Conservation (phyloP, 805 yeast genomes). For the Spathaspora arborariae region DNA sequence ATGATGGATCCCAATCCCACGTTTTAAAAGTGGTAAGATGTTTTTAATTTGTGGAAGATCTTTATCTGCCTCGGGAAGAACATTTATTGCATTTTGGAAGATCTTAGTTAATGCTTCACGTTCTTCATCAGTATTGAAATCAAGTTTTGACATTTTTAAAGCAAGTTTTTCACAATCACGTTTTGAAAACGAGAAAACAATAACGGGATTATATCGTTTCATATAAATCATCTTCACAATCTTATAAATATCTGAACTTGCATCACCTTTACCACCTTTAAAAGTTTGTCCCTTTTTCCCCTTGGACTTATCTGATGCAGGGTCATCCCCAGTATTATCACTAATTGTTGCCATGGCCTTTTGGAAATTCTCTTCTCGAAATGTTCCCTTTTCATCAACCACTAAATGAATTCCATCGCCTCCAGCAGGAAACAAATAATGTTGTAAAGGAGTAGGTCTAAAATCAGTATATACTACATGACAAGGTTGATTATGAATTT, state of each 20-base stretch:
- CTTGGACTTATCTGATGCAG: constrained; percentile 50
- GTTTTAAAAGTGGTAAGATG: constrained; percentile 78
- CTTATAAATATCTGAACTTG: constrained; percentile 84
- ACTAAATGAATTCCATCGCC: constrained; percentile 98
- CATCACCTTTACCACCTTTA: constrained; percentile 76
- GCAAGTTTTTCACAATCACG: constrained; percentile 96
- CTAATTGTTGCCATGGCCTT: constrained; percentile 95
- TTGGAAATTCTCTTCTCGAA: constrained; percentile 96
- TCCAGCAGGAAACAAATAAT: constrained; percentile 95
- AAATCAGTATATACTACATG: constrained; percentile 98
- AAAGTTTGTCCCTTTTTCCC: constrained; percentile 77
- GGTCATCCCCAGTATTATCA: constrained; percentile 81
- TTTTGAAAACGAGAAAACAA: constrained; percentile 96
- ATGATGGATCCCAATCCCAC: constrained; percentile 99
- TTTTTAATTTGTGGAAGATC: constrained; percentile 93
- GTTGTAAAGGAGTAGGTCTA: constrained; percentile 98
- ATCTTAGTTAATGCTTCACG: constrained; percentile 87
- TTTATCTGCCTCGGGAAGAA: constrained; percentile 85
- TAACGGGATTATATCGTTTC: constrained; percentile 94
- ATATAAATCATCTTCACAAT: constrained; percentile 98
- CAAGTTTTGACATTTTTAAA: constrained; percentile 90
- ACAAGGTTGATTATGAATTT: constrained; percentile 93
- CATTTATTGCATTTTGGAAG: constrained; percentile 82
- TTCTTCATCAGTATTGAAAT: constrained; percentile 91
- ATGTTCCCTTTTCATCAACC: constrained; percentile 94